Evolutionary conservation across 1,284 basidiomycete genomes (phyloP).

Genomic region (Cystobasidium slooffiae): DNA sequence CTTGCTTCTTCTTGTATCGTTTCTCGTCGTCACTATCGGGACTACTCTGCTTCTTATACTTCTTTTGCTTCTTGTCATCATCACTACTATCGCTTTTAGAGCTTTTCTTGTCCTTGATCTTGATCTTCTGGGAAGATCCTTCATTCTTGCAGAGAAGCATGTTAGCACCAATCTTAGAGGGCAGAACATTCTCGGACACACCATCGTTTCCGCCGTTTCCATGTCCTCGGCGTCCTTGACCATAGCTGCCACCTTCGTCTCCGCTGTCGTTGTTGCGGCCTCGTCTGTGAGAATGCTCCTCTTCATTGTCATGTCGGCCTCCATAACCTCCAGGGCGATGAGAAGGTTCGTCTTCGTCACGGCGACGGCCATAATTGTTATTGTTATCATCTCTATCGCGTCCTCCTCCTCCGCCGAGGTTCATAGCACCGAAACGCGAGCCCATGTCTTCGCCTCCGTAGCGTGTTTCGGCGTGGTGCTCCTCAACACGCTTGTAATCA

Average conservation of each 20-base stretch:
- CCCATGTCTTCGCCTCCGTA: slow-evolving; percentile 15
- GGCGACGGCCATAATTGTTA: not conserved
- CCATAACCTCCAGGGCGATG: not conserved
- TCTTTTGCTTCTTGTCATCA: slow-evolving; percentile 4
- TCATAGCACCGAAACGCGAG: slow-evolving; percentile 24
- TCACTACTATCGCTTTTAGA: slow-evolving; percentile 7
- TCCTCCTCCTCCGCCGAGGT: slow-evolving; percentile 6
- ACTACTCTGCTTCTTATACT: slow-evolving; percentile 6
- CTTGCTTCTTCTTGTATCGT: not conserved
- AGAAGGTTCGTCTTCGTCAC: not conserved
- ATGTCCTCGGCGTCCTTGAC: not conserved
- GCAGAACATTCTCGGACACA: too few species aligned
- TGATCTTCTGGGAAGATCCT: not conserved
- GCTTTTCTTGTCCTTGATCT: not conserved
- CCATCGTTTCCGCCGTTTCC: not conserved
- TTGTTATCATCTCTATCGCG: not conserved
- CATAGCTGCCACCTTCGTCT: not conserved
- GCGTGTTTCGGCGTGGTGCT: not conserved
- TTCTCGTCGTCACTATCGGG: not conserved
- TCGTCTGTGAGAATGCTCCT: not conserved
- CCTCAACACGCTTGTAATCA: slow-evolving; percentile 7
- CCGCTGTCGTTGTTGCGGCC: not conserved
- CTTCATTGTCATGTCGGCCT: slow-evolving; percentile 8
- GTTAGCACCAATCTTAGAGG: not conserved
- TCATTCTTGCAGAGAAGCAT: slow-evolving; percentile 21